phyloP scores from a whole-genome alignment of 345 rosid genomes.

The Laguncularia racemosa region DNA sequence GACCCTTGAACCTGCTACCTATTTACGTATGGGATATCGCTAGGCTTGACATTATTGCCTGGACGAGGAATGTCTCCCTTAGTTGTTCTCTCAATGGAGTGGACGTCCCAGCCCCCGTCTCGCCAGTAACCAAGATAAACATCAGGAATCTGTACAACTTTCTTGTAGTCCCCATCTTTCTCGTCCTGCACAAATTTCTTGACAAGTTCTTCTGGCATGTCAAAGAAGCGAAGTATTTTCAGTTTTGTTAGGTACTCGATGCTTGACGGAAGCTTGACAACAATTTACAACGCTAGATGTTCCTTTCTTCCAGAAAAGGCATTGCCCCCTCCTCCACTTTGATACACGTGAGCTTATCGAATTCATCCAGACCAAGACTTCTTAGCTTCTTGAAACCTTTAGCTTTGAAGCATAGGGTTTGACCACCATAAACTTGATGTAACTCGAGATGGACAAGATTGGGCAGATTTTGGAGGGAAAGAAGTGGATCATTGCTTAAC shows the following conservation, averaged over 20 bases:
- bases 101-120: slow-evolving; percentile 25
- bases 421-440: slow-evolving; percentile 19
- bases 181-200: slow-evolving; percentile 9
- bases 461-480: slow-evolving; percentile 21
- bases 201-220: slow-evolving; percentile 26
- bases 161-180: slow-evolving; percentile 13
- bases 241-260: slow-evolving; percentile 22
- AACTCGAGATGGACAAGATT: slow-evolving; percentile 31
- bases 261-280: slow-evolving; percentile 21
- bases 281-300: slow-evolving; percentile 18
- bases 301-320: slow-evolving; percentile 23
- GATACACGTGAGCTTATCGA: slow-evolving; percentile 18
- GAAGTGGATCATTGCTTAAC: slow-evolving; percentile 25
- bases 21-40: slow-evolving; percentile 5
- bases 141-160: slow-evolving; percentile 22
- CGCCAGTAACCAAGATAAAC: slow-evolving; percentile 21
- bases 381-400: slow-evolving; percentile 26
- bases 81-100: slow-evolving; percentile 8
- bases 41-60: slow-evolving; percentile 7
- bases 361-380: slow-evolving; percentile 23
- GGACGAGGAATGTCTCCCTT: slow-evolving; percentile 5
- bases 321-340: slow-evolving; percentile 22
- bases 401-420: slow-evolving; percentile 13
- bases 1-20: not conserved
- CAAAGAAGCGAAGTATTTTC: slow-evolving; percentile 21